A percentile compares a stretch with the other conserved stretches of the same genome.
phyloP scores from a whole-genome alignment of 306 rosid genomes.

The Astragalus membranaceus region DNA sequence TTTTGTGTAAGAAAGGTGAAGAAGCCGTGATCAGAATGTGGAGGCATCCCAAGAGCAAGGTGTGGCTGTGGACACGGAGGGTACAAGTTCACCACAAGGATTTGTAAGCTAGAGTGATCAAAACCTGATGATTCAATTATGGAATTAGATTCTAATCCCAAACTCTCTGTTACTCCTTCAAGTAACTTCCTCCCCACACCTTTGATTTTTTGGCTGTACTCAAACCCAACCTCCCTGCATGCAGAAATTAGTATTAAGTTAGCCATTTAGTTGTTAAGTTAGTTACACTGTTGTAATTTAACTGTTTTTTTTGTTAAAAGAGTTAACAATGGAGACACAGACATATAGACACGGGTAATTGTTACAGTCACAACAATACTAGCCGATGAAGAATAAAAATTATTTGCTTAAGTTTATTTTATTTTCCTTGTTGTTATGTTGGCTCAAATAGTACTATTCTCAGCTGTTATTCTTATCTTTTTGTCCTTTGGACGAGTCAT shows the following conservation, averaged over 20 bases:
- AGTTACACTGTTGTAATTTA: no score
- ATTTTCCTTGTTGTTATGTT: no score
- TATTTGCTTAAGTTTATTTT: no score
- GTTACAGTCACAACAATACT: no score
- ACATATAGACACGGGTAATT: no score
- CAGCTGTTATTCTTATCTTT: no score
- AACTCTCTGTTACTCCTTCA: slow-evolving; percentile 44
- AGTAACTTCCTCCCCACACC: slow-evolving; percentile 21
- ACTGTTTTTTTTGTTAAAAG: no score
- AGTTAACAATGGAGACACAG: no score
- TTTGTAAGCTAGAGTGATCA: slow-evolving; percentile 38
- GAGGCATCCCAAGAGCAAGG: slow-evolving; percentile 53
- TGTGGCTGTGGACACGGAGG: slow-evolving; percentile 73
- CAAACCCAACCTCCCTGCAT: slow-evolving; percentile 34
- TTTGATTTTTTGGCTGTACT: slow-evolving; percentile 26
- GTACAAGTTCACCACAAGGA: slow-evolving; percentile 41
- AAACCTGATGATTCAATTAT: slow-evolving; percentile 25
- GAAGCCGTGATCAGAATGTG: slow-evolving; percentile 54
- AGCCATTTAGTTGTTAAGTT: no score
- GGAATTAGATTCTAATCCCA: slow-evolving; percentile 36
- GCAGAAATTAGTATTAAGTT: background rate
- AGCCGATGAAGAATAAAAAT: no score
- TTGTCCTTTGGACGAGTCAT: no score
- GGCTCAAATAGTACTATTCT: no score
- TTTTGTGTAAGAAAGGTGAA: slow-evolving; percentile 44